phyloP scores from a whole-genome alignment of 2,329 filamentous ascomycete species.

The Phialemonium atrogriseum region DNA sequence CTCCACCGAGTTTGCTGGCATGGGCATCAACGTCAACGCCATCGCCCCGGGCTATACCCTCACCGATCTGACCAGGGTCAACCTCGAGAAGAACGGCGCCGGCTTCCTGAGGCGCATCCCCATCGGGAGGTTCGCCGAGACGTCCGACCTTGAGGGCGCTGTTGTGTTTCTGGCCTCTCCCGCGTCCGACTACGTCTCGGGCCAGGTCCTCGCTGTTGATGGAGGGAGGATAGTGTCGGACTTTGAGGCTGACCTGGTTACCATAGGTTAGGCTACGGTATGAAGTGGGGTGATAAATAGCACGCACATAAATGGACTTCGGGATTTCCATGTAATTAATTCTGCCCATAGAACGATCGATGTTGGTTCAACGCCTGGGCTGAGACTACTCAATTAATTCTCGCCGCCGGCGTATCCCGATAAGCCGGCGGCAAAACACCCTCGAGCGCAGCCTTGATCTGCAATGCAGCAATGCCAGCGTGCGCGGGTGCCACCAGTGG shows the following conservation, averaged over 20 bases:
- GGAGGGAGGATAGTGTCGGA: conserved; percentile 69
- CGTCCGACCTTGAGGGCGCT: conserved; percentile 60
- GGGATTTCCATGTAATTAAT: too few relatives aligned
- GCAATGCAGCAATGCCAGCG: conserved; percentile 22
- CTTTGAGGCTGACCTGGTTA: too few relatives aligned
- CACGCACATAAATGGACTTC: too few relatives aligned
- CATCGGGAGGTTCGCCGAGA: conserved; percentile 54
- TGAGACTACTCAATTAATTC: not conserved
- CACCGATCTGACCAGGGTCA: conserved; percentile 63
- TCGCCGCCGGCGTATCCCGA: conserved; percentile 7
- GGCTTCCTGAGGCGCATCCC: conserved; percentile 59
- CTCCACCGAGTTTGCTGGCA: conserved; percentile 58
- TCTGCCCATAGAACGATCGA: too few relatives aligned
- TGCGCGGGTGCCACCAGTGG: conserved; percentile 24
- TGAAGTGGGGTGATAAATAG: too few relatives aligned
- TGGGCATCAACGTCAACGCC: conserved; percentile 60
- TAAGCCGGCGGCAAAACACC: conserved; percentile 26
- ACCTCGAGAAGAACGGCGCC: conserved; percentile 46
- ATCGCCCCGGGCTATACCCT: conserved; percentile 64
- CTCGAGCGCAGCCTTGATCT: conserved; percentile 26
- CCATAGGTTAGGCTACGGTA: too few relatives aligned
- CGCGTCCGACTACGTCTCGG: conserved; percentile 56
- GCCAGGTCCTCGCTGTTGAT: conserved; percentile 57
- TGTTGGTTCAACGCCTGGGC: too few relatives aligned
- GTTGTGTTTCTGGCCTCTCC: conserved; percentile 53